phyloP scores from a whole-genome alignment of 2,329 filamentous ascomycete genomes.

The Sporothrix brunneoviolacea region DNA sequence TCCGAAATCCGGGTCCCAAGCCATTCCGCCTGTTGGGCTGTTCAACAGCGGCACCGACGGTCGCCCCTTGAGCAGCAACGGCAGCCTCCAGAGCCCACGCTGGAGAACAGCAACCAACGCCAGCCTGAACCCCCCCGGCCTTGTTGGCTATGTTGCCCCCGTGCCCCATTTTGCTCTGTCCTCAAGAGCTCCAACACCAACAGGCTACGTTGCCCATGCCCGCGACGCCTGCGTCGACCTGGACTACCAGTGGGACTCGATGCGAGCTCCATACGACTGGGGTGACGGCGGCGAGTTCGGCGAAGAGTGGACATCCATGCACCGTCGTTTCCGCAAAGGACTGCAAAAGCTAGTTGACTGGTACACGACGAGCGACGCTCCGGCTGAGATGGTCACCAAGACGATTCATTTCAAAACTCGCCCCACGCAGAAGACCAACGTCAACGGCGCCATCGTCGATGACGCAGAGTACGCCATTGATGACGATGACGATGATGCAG shows the following conservation, averaged over 20 bases:
- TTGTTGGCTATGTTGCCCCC: conserved; percentile 61
- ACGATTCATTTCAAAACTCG: conserved; percentile 24
- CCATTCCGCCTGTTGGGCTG: conserved; percentile 9
- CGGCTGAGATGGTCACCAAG: conserved; percentile 45
- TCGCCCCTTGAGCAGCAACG: conserved; percentile 21
- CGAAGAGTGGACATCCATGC: conserved; percentile 96
- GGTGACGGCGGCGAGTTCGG: conserved; percentile 81
- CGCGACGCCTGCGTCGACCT: conserved; percentile 77
- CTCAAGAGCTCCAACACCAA: conserved; percentile 70
- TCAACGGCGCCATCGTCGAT: conserved; percentile 16
- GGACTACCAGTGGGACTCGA: conserved; percentile 97
- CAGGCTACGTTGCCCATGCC: conserved; percentile 84
- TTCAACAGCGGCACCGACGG: conserved; percentile 13
- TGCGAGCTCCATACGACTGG: conserved; percentile 70
- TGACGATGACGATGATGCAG: conserved; percentile 6
- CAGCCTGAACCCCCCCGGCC: conserved; percentile 17
- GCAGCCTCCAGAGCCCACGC: conserved; percentile 8
- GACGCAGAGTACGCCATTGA: conserved; percentile 27
- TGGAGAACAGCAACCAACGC: neutral
- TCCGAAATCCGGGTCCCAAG: conserved; percentile 1
- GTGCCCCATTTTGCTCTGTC: conserved; percentile 79
- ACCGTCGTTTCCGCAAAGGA: conserved; percentile 77
- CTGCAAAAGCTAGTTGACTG: conserved; percentile 74
- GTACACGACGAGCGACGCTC: conserved; percentile 57
- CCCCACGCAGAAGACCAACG: neutral